These are phyloP conservation scores for Remersonia thermophila DNA, from an alignment of 2,329 filamentous ascomycete species.

Conservation along the genomic window DNA sequence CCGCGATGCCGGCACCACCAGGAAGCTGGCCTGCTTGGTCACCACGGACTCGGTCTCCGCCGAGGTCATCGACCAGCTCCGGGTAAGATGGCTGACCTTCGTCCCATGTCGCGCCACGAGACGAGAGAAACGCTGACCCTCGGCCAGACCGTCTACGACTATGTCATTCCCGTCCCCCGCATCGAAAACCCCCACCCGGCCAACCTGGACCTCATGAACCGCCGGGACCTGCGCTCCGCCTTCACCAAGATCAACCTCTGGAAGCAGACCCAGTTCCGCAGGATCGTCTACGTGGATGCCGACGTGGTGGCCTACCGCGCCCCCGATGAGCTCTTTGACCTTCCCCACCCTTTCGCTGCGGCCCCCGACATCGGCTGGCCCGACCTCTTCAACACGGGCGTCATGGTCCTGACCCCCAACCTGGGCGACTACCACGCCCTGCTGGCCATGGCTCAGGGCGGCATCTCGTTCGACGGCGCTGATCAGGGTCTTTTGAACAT, in stretches of 20 bases:
- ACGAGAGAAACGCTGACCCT: no score
- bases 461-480: constrained; percentile 91
- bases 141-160: constrained; percentile 66
- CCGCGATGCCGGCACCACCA: constrained; percentile 75
- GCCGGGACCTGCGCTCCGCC: constrained; percentile 76
- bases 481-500: constrained; percentile 94
- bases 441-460: constrained; percentile 67
- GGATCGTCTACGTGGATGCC: constrained; percentile 88
- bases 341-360: constrained; percentile 49
- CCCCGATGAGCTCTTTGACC: constrained; percentile 80
- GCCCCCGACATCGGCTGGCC: constrained; percentile 97
- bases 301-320: constrained; percentile 85
- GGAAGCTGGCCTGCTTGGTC: constrained; percentile 74
- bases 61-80: constrained; percentile 66
- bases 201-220: constrained; percentile 86
- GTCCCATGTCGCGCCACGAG: no score
- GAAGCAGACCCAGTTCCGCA: constrained; percentile 80
- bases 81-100: constrained; percentile 36
- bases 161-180: constrained; percentile 71
- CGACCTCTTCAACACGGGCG: constrained; percentile 93
- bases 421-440: constrained; percentile 80
- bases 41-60: constrained; percentile 67
- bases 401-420: constrained; percentile 83
- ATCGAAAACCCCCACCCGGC: constrained; percentile 65
- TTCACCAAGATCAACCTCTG: constrained; percentile 96